Percentiles rank a stretch among this genome's conserved stretches.
Evolutionary conservation across 1,284 basidiomycete genomes (phyloP).

Genomic region (Heterobasidion parviporum): DNA sequence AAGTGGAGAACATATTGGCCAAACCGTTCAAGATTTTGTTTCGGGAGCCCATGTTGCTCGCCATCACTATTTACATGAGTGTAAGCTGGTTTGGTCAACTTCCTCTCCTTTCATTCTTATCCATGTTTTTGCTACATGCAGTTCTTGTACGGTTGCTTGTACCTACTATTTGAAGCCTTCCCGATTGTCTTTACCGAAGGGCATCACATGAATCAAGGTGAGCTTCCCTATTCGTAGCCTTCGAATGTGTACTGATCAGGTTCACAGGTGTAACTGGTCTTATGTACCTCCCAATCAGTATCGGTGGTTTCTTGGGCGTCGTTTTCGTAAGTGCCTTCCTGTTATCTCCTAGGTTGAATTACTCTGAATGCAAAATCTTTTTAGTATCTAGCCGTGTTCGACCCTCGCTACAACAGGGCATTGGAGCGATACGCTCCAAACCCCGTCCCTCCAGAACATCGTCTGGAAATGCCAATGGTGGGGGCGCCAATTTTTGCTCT

Average conservation of each 20-base stretch:
- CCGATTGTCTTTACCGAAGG: constrained; percentile 47
- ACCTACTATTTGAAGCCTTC: constrained; percentile 53
- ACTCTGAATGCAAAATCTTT: constrained; percentile 18
- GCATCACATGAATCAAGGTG: constrained; percentile 41
- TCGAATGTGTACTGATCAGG: constrained; percentile 18
- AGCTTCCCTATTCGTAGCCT: not conserved
- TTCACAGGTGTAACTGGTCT: constrained; percentile 36
- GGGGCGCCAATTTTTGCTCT: constrained; percentile 48
- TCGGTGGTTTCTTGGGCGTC: constrained; percentile 47
- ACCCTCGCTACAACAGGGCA: constrained; percentile 41
- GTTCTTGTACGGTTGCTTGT: constrained; percentile 58
- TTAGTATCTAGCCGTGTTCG: constrained; percentile 46
- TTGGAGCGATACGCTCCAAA: constrained; percentile 36
- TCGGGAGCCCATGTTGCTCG: constrained; percentile 73
- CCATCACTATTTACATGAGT: constrained; percentile 62
- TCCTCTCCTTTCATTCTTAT: not conserved
- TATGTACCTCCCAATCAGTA: constrained; percentile 42
- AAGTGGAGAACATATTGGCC: constrained; percentile 39
- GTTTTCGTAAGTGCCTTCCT: constrained; percentile 26
- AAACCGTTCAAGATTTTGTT: constrained; percentile 64
- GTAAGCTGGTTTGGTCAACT: constrained; percentile 24
- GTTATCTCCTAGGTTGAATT: constrained; percentile 8
- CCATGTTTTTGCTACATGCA: constrained; percentile 15
- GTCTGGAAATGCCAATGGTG: constrained; percentile 46
- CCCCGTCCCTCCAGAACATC: constrained; percentile 60